Evolutionary conservation across 2,329 filamentous ascomycete species (phyloP).

Genomic region (Fusarium tupiense): DNA sequence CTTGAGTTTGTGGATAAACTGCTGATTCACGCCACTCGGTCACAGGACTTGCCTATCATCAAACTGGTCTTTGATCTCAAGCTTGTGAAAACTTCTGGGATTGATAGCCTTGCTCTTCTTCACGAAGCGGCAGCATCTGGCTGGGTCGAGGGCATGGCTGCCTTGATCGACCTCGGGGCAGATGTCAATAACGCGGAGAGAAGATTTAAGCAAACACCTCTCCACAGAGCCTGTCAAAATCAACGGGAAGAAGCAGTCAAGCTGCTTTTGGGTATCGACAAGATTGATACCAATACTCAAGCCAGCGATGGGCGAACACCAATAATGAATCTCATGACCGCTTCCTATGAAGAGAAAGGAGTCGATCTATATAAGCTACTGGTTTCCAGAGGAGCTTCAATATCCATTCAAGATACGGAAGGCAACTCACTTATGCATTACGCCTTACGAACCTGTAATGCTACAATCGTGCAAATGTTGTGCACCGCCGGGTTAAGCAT

Average conservation of each 20-base stretch:
- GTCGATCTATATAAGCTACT: not conserved
- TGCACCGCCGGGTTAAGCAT: not conserved
- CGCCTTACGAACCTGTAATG: not conserved
- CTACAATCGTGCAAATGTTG: not conserved
- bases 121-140: not conserved
- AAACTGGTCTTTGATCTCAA: not conserved
- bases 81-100: not conserved
- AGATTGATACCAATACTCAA: not conserved
- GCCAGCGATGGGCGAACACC: not conserved
- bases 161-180: not conserved
- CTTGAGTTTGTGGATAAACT: not conserved
- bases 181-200: not conserved
- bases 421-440: not conserved
- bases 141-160: not conserved
- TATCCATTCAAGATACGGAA: not conserved
- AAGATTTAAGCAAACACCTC: fast-evolving
- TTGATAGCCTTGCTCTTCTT: not conserved
- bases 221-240: not conserved
- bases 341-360: not conserved
- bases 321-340: not conserved
- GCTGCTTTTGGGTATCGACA: not conserved
- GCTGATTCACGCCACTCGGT: not conserved
- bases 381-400: not conserved
- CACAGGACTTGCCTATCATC: not conserved
- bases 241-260: not conserved